A percentile compares a stretch with the other conserved stretches of the same genome.
phyloP scores from a whole-genome alignment of 495 filamentous ascomycete species.

The Penicilliopsis zonata region DNA sequence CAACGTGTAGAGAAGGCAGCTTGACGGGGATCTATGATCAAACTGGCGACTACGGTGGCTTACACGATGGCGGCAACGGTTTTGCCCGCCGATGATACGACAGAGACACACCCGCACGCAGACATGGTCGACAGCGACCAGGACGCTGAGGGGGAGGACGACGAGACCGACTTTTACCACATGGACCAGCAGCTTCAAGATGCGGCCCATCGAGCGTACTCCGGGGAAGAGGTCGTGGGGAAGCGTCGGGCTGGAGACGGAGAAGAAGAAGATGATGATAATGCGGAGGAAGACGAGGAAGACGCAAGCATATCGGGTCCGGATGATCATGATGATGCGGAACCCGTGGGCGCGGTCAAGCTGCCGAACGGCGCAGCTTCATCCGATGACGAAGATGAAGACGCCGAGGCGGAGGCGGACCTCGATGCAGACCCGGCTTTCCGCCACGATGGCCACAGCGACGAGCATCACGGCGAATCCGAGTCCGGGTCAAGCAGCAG shows the following conservation, averaged over 20 bases:
- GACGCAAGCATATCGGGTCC: conserved; percentile 14
- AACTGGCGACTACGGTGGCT: conserved; percentile 34
- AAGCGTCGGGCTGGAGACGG: conserved; percentile 1
- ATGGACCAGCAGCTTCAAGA: conserved; percentile 37
- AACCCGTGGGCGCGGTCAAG: conserved; percentile 68
- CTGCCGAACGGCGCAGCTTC: conserved; percentile 42
- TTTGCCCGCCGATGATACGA: conserved; percentile 30
- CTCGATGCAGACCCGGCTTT: conserved; percentile 33
- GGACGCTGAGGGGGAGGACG: conserved; percentile 39
- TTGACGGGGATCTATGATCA: conserved; percentile 10
- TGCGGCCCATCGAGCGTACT: conserved; percentile 42
- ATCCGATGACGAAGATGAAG: conserved; percentile 27
- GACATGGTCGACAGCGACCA: conserved; percentile 35
- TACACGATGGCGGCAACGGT: conserved; percentile 37
- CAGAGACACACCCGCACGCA: conserved; percentile 19
- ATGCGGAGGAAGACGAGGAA: conserved; percentile 20
- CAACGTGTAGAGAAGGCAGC: too few relatives aligned
- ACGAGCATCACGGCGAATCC: conserved; percentile 35
- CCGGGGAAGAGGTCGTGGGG: conserved; percentile 30
- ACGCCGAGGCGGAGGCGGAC: conserved; percentile 25
- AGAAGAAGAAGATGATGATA: conserved; percentile 27
- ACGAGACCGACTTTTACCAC: conserved; percentile 33
- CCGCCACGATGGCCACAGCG: conserved; percentile 18
- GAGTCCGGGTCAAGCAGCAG: conserved; percentile 41
- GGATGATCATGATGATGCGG: conserved; percentile 36